Evolutionary conservation across 2,329 filamentous ascomycete species (phyloP).

Genomic region (Apiospora phragmitis): DNA sequence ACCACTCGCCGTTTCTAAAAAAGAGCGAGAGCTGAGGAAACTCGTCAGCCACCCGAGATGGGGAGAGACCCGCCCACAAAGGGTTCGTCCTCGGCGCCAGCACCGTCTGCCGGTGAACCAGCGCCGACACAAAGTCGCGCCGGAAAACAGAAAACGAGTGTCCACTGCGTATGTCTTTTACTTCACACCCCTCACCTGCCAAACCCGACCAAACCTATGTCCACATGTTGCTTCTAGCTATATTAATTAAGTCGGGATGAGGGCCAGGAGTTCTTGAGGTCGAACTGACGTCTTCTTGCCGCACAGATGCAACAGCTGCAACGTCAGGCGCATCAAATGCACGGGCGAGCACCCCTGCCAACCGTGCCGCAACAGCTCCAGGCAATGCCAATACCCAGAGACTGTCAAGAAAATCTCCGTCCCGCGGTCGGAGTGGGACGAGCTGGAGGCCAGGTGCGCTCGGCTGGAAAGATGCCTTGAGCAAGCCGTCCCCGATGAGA

Average conservation of each 20-base stretch:
- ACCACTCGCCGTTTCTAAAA: too few species aligned
- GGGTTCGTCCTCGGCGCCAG: not conserved
- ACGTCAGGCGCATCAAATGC: constrained; percentile 53
- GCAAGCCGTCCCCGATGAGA: constrained; percentile 37
- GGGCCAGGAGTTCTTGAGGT: not conserved
- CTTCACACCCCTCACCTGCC: not conserved
- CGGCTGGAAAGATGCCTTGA: constrained; percentile 41
- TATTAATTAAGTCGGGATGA: constrained; percentile 12
- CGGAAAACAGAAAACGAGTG: constrained; percentile 49
- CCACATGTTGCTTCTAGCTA: not conserved
- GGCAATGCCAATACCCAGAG: constrained; percentile 50
- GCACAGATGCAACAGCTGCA: constrained; percentile 52
- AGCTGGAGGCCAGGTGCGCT: constrained; percentile 39
- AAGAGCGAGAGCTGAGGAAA: not conserved
- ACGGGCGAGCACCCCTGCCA: constrained; percentile 50
- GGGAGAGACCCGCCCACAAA: not conserved
- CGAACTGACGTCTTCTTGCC: not conserved
- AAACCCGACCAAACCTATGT: too few species aligned
- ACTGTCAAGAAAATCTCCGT: constrained; percentile 45
- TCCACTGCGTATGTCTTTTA: constrained; percentile 46
- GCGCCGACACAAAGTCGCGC: constrained; percentile 47
- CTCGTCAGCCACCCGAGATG: not conserved
- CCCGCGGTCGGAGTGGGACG: constrained; percentile 41
- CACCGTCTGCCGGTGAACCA: constrained; percentile 51
- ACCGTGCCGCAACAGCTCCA: constrained; percentile 43